These are phyloP conservation scores for Mucor velutinosus DNA, from an alignment of 371 early-diverging fungal genomes.

Conservation along the genomic window DNA sequence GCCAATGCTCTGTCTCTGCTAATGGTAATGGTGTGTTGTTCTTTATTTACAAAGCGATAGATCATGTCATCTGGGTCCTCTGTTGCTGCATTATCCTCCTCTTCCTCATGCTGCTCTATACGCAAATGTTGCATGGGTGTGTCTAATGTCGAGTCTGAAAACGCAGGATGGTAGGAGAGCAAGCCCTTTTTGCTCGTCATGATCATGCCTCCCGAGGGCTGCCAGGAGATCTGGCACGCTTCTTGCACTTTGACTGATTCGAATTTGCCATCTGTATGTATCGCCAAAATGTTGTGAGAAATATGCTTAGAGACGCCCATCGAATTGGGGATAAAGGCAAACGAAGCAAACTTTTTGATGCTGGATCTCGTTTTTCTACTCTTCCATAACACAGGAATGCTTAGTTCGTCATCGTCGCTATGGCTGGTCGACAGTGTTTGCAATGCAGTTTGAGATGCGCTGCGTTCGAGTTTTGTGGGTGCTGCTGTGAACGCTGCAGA, in stretches of 20 bases:
- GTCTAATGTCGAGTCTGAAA: not conserved
- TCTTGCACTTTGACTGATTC: conserved; percentile 65
- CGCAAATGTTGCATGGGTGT: not conserved
- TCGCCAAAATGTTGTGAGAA: conserved; percentile 44
- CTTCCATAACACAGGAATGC: conserved; percentile 67
- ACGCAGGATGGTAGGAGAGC: conserved; percentile 12
- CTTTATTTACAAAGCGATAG: not conserved
- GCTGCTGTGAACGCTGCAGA: not conserved
- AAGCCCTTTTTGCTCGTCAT: conserved; percentile 53
- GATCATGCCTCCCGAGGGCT: conserved; percentile 62
- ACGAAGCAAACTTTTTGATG: conserved; percentile 53
- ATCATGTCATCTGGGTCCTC: not conserved
- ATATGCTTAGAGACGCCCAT: conserved; percentile 19
- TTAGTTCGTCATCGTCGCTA: conserved; percentile 39
- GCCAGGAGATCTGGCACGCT: conserved; percentile 63
- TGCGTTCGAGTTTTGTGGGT: not conserved
- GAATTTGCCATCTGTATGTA: conserved; percentile 64
- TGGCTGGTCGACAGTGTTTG: not conserved
- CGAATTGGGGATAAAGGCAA: conserved; percentile 64
- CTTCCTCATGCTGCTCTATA: not conserved
- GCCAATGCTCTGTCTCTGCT: conserved; percentile 6
- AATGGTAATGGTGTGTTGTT: not conserved
- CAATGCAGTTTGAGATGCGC: not conserved
- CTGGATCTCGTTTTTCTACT: conserved; percentile 56
- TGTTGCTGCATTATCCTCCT: not conserved